These are phyloP conservation scores for Silene conica DNA, from an alignment of 148 eudicot genomes.

Conservation along the genomic window DNA sequence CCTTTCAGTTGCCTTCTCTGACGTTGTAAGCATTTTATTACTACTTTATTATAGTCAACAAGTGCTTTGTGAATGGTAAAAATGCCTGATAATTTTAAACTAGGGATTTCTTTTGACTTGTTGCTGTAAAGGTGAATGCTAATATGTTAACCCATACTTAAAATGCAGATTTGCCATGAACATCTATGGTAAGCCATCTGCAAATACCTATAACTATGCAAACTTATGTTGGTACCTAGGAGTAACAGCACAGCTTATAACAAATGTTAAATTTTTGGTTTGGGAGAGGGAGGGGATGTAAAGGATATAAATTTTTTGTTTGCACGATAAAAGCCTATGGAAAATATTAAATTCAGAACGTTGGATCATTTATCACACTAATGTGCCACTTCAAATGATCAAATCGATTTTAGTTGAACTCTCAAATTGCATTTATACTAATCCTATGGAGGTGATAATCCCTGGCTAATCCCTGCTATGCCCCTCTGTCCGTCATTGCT, in stretches of 20 bases:
- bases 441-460: no score
- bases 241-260: background rate
- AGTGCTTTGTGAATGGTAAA: background rate
- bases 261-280: no score
- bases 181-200: background rate
- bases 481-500: background rate
- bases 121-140: background rate
- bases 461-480: no score
- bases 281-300: no score
- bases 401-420: no score
- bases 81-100: background rate
- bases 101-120: background rate
- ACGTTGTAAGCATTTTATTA: slow-evolving; percentile 66
- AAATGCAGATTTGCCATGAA: background rate
- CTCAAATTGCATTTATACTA: no score
- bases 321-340: no score
- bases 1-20: slow-evolving; percentile 98
- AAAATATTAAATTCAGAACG: no score
- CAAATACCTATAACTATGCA: background rate
- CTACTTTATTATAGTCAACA: background rate
- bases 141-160: background rate
- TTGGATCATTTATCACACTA: no score
- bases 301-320: no score
- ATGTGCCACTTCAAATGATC: no score
- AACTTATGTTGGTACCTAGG: background rate